Base-by-base conservation (phyloP, 1,284 basidiomycete species). In the Thelephora terrestris region DNA sequence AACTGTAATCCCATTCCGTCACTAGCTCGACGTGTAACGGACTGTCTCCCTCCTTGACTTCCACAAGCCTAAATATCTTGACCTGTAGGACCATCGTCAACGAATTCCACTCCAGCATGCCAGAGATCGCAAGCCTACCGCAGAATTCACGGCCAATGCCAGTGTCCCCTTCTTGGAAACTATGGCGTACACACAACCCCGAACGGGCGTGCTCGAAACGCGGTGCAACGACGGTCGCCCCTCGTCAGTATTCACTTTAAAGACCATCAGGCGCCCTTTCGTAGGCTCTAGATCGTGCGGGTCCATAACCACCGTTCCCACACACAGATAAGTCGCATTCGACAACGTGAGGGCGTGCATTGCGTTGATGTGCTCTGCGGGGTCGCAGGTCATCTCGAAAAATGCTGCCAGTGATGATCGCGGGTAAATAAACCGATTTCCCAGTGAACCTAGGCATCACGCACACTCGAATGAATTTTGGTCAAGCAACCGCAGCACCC, bases 1-100 rank as follows among this genome's bases (percentile, higher is more conserved):
- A 92, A 50, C 85, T 89, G 57, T 88, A 86, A 52, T 86, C 79
- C 79, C 87, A 91, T 34, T 75, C 69, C 0, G 75, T 66, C 7
- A 78, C 56, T 43, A 72, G 68, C 35, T 66, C 57, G 17, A 89
- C 60, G 1, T 57, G 44, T 20, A 54, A 43, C 2, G 47, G 43
- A 34, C 53, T 52, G 9, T 52, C 43, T 9, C 47, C 46, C 7
- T 43, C 14, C 3, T 29, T 37, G 18, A 47, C 20, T 5, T 23
- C 42, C 27, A 50, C 48, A 10, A 55, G 44, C 29, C 47, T 43
- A 10, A 53, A 42, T 18, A 60, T 51, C 29, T 71, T 67, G 27
- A 79, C 62, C 47, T 32, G 9, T 3, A 71, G 74, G 18, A 76
- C 57, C 35, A 76, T 61, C 50, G 85, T 66, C 74, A 76, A 47